These are phyloP conservation scores for Tritrichomonas musculus DNA, from an alignment of 208 protist species.

Conservation along the genomic window DNA sequence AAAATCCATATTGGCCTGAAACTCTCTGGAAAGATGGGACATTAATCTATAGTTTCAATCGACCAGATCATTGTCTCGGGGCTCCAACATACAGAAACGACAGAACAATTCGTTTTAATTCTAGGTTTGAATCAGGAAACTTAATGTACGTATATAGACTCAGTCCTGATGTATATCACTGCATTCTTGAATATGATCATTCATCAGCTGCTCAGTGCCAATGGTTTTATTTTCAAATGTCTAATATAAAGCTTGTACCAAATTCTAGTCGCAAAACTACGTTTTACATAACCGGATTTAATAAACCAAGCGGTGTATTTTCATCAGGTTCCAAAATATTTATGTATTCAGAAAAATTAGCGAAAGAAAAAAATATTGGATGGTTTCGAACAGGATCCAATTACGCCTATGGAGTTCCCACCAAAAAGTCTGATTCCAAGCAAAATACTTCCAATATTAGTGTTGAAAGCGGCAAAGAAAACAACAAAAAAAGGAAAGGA, in stretches of 20 bases:
- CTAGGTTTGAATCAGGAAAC: neutral
- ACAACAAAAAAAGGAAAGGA: neutral
- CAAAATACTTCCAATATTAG: no score
- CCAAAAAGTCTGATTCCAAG: neutral
- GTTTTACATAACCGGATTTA: neutral
- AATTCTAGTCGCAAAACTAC: neutral
- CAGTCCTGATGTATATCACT: neutral
- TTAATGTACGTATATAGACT: neutral
- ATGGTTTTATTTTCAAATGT: neutral
- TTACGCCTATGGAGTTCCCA: neutral
- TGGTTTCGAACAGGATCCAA: neutral
- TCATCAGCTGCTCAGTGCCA: neutral
- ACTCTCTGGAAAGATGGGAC: neutral
- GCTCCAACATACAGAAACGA: neutral
- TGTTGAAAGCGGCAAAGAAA: no score
- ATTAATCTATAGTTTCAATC: neutral
- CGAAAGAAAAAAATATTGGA: neutral
- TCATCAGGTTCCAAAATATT: neutral
- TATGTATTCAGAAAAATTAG: neutral
- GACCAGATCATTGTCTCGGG: neutral
- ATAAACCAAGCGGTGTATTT: neutral
- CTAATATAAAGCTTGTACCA: neutral
- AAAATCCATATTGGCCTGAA: neutral
- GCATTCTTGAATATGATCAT: neutral
- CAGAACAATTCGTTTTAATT: neutral